Conservation (phyloP, 805 yeast species). For the Pichia paraexigua region DNA sequence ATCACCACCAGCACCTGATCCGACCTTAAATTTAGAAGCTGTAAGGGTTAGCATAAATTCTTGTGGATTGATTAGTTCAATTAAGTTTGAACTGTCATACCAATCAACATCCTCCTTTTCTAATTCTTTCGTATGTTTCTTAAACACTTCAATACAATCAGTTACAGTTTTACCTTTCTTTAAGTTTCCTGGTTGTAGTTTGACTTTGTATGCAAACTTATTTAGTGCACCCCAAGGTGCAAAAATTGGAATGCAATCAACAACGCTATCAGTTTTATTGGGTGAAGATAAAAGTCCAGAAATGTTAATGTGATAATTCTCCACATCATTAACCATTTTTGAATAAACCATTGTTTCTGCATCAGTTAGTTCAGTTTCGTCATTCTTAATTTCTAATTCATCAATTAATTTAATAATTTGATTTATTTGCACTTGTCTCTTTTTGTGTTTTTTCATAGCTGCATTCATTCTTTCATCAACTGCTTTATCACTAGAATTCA, state of each 20-base stretch:
- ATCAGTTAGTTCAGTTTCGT: slow-evolving; percentile 12
- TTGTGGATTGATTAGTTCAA: slow-evolving; percentile 49
- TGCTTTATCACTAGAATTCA: neutral
- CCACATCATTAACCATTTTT: slow-evolving; percentile 16
- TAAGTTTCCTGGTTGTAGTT: slow-evolving; percentile 67
- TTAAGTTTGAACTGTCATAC: slow-evolving; percentile 55
- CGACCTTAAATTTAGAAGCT: slow-evolving; percentile 61
- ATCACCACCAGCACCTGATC: slow-evolving; percentile 35
- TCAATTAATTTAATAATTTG: slow-evolving; percentile 27
- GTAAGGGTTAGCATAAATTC: slow-evolving; percentile 64
- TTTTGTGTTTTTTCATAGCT: slow-evolving; percentile 15
- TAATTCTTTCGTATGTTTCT: slow-evolving; percentile 24
- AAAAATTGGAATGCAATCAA: slow-evolving; percentile 73
- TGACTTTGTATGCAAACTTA: slow-evolving; percentile 73
- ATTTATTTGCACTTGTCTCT: slow-evolving; percentile 25
- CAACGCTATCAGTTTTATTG: slow-evolving; percentile 40
- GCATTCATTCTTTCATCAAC: slow-evolving; percentile 6
- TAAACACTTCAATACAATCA: slow-evolving; percentile 57
- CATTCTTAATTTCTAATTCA: slow-evolving; percentile 21
- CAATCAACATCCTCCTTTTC: slow-evolving; percentile 44
- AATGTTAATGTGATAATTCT: slow-evolving; percentile 21
- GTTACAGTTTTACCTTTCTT: slow-evolving; percentile 83
- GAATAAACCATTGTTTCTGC: slow-evolving; percentile 12
- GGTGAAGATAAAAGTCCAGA: slow-evolving; percentile 36
- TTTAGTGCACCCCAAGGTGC: slow-evolving; percentile 85